Evolutionary conservation across 805 yeast species (phyloP).

Genomic region (Ogataea populi-albae): DNA sequence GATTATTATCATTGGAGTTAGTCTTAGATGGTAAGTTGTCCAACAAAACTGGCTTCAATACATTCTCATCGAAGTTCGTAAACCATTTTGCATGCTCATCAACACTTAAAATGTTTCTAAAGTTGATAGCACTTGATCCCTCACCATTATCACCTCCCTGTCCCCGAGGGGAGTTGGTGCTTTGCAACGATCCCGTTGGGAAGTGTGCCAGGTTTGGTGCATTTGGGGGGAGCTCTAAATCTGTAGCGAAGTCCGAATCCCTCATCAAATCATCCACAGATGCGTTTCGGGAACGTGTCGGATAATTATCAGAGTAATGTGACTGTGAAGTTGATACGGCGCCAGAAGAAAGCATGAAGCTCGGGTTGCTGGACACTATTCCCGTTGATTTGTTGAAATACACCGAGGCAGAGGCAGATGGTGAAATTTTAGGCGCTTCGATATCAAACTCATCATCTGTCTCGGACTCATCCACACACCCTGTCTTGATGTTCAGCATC

Average conservation of each 20-base stretch:
- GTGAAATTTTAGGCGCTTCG: conserved; percentile 55
- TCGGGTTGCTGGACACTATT: conserved; percentile 7
- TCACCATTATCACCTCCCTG: conserved; percentile 4
- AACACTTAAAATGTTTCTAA: conserved; percentile 32
- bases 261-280: conserved; percentile 28
- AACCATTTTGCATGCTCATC: conserved; percentile 91
- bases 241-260: conserved; percentile 35
- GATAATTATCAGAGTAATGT: conserved; percentile 23
- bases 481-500: conserved; percentile 87
- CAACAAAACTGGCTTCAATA: conserved; percentile 84
- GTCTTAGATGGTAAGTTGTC: conserved; percentile 47
- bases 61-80: conserved; percentile 88
- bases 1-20: conserved; percentile 9
- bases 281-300: conserved; percentile 23
- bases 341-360: conserved; percentile 9
- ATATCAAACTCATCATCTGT: conserved; percentile 96
- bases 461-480: conserved; percentile 77
- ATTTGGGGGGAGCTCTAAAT: conserved; percentile 34
- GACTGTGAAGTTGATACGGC: conserved; percentile 5
- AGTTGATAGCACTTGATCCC: conserved; percentile 18
- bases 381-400: conserved; percentile 2
- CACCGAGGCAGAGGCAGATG: conserved; percentile 10
- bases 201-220: conserved; percentile 21
- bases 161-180: conserved; percentile 8
- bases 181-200: conserved; percentile 15